These are phyloP conservation scores for Tubosaeta sp. DNA, from an alignment of 768 basidiomycete species.

Conservation along the genomic window DNA sequence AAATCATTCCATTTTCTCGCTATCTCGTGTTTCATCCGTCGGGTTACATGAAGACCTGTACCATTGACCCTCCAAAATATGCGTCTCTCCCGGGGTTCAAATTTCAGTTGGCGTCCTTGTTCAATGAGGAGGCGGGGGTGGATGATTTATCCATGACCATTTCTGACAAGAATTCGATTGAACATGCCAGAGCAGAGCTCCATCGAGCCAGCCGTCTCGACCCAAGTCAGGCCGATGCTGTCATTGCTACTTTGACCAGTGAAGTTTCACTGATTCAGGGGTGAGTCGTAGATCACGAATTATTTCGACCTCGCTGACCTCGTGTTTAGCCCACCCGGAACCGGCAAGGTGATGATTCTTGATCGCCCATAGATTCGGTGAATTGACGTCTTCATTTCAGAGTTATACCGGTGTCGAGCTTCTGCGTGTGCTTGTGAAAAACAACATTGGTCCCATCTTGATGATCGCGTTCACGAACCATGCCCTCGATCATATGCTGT, in stretches of 20 bases:
- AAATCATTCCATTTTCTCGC: slow-evolving; percentile 49
- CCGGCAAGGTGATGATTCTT: slow-evolving; percentile 54
- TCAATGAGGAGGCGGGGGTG: slow-evolving; percentile 38
- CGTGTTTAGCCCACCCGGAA: slow-evolving; percentile 61
- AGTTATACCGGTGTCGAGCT: slow-evolving; percentile 68
- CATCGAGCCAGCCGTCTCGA: slow-evolving; percentile 53
- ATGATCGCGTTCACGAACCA: slow-evolving; percentile 74
- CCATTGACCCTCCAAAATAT: slow-evolving; percentile 52
- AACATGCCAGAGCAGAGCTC: slow-evolving; percentile 44
- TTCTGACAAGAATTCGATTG: slow-evolving; percentile 41
- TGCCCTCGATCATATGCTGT: slow-evolving; percentile 70
- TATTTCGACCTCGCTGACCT: not conserved
- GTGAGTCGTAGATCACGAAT: slow-evolving; percentile 36
- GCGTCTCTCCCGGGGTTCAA: slow-evolving; percentile 49
- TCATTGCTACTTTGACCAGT: slow-evolving; percentile 55
- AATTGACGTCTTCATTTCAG: slow-evolving; percentile 28
- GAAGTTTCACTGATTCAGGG: slow-evolving; percentile 73
- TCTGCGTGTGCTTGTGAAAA: slow-evolving; percentile 57
- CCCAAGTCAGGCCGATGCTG: slow-evolving; percentile 65
- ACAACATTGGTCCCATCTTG: slow-evolving; percentile 49
- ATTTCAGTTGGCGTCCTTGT: slow-evolving; percentile 54
- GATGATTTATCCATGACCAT: slow-evolving; percentile 39
- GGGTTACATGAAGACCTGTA: slow-evolving; percentile 30
- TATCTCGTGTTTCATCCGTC: slow-evolving; percentile 47
- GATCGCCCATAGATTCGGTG: not conserved